These are phyloP conservation scores for Carex cristatella DNA, from an alignment of 176 grass and related monocot species.

Conservation along the genomic window DNA sequence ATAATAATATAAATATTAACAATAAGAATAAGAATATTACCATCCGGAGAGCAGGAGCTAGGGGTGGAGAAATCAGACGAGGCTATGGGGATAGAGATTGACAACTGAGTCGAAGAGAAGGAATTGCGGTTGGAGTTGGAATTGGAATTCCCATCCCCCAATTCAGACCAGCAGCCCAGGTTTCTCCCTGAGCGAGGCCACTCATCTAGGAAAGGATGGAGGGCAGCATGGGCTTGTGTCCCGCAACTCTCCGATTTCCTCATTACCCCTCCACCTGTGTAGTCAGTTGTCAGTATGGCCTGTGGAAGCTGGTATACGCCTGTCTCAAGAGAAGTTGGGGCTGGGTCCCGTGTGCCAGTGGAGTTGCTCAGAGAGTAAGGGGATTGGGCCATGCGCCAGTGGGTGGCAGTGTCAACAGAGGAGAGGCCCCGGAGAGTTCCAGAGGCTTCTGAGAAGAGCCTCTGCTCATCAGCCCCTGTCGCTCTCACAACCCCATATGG, in stretches of 20 bases:
- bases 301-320: constrained; percentile 6
- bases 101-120: constrained; percentile 75
- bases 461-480: constrained; percentile 48
- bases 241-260: constrained; percentile 27
- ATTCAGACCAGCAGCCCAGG: constrained; percentile 52
- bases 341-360: neutral
- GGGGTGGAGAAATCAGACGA: constrained; percentile 65
- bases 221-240: constrained; percentile 19
- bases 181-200: constrained; percentile 57
- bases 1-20: no score
- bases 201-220: constrained; percentile 86
- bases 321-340: neutral
- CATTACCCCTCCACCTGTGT: constrained; percentile 23
- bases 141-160: constrained; percentile 36
- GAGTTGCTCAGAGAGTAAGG: constrained; percentile 1
- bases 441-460: constrained; percentile 47
- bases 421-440: constrained; percentile 13
- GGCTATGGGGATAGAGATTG: constrained; percentile 72
- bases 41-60: constrained; percentile 50
- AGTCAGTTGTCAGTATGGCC: constrained; percentile 19
- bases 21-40: constrained; percentile 10
- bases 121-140: constrained; percentile 21
- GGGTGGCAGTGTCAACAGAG: constrained; percentile 1
- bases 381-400: constrained; percentile 16
- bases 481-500: constrained; percentile 43